phyloP scores from a whole-genome alignment of 1,139 yeast species.

The Pichia sp. region DNA sequence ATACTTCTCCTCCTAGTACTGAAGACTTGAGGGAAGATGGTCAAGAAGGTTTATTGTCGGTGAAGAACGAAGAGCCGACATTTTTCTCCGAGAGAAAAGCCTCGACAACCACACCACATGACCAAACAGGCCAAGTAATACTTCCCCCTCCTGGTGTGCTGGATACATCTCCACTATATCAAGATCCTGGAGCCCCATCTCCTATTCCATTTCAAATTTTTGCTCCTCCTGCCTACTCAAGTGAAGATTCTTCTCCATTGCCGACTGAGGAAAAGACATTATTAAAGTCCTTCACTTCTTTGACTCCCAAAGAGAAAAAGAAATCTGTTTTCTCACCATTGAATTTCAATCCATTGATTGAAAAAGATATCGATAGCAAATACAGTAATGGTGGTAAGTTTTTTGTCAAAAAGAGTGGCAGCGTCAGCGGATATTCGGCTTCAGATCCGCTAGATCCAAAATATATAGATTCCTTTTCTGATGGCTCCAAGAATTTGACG shows the following conservation, averaged over 20 bases:
- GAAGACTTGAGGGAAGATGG: not conserved
- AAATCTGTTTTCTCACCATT: conserved; percentile 75
- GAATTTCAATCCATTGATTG: conserved; percentile 72
- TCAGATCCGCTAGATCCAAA: not conserved
- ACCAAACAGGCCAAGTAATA: not conserved
- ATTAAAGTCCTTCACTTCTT: not conserved
- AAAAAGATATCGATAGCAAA: conserved; percentile 71
- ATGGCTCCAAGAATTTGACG: not conserved
- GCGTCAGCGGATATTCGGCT: not conserved
- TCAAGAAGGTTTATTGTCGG: not conserved
- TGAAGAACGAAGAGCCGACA: not conserved
- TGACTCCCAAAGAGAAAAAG: conserved; percentile 27
- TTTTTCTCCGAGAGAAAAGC: not conserved
- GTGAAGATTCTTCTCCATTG: conserved; percentile 17
- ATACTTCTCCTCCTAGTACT: conserved; percentile 5
- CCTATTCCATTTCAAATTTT: conserved; percentile 61
- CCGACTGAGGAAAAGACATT: not conserved
- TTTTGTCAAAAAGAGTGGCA: conserved; percentile 41
- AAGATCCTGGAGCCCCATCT: conserved; percentile 79
- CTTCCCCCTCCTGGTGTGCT: not conserved
- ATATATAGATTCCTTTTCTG: not conserved
- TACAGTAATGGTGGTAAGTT: conserved; percentile 85
- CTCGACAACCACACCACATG: not conserved
- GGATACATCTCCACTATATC: conserved; percentile 45
- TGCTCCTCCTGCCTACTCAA: conserved; percentile 31